A percentile compares a stretch with the other conserved stretches of the same genome.
Evolutionary conservation across 2,329 filamentous ascomycete species (phyloP).

Genomic region (Zasmidium angulare): DNA sequence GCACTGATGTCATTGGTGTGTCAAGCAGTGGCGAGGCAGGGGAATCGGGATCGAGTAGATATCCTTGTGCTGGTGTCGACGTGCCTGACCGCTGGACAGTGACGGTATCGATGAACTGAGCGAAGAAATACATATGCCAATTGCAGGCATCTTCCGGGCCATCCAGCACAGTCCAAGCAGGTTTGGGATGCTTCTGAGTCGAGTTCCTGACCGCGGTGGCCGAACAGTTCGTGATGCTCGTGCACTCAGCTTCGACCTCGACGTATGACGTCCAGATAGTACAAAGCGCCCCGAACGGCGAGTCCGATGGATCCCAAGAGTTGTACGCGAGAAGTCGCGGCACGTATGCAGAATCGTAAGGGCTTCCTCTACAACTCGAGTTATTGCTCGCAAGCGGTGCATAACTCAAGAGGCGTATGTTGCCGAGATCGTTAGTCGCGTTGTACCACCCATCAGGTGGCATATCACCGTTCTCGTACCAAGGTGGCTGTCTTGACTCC

Average conservation of each 20-base stretch:
- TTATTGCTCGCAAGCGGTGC: neutral
- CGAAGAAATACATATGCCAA: neutral
- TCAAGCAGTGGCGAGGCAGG: neutral
- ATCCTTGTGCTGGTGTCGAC: conserved; percentile 1
- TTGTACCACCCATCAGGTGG: neutral
- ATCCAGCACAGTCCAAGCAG: conserved; percentile 6
- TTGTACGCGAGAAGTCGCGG: conserved; percentile 5
- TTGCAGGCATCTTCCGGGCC: neutral
- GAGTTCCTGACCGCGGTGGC: conserved; percentile 1
- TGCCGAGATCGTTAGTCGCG: neutral
- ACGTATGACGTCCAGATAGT: conserved; percentile 3
- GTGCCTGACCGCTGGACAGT: neutral
- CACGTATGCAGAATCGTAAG: neutral
- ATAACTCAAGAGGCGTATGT: neutral
- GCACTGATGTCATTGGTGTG: neutral
- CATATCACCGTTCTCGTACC: neutral
- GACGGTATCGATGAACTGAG: neutral
- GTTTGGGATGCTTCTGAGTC: neutral
- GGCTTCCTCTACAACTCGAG: neutral
- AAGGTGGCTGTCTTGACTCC: neutral
- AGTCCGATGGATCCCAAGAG: neutral
- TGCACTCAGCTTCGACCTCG: conserved; percentile 1
- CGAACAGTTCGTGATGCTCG: neutral
- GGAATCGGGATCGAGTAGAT: conserved; percentile 3
- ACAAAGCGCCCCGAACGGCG: neutral